Evolutionary conservation across 169 alveolate species (phyloP), one percentile per base, ranked within the genome.

Genomic region (Cryptosporidium meleagridis): DNA sequence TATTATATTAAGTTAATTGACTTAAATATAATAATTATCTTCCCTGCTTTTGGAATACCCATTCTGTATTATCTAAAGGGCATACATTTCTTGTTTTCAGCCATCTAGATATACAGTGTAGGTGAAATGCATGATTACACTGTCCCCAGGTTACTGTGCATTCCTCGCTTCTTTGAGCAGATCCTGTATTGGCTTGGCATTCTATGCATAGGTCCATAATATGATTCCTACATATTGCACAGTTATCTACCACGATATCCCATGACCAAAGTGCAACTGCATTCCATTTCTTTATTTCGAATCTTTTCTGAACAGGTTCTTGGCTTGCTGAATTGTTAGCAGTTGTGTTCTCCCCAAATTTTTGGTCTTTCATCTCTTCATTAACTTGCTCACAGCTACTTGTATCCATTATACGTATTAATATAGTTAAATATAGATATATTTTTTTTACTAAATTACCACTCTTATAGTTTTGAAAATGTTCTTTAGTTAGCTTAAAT

Each of bases 71-170:
- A 91, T 97, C 99, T 48, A 98, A 93, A 65, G 99, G 99, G 86
- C 99, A 98, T 44, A 97, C 99, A 55, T 97, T 97, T 86, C 99
- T 95, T 6, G 99, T 97, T 91, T 97, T 97, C 52, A 98, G 94
- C 99, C 99, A 98, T 94, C 99, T 95, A 45, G 99, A 97, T 70
- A 98, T 98, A 91, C 99, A 98, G 94, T 98, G 99, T 86, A 97
- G 96, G 91, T 98, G 99, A 95, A 98, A 98, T 58, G 99, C 99
- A 91, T 98, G 99, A 92, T 98, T 98, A 91, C 99, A 98, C 33
- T 96, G 98, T 33, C 99, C 99, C 99, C 99, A 98, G n/a, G 99
- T 99, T 31, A 98, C 98, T n/a, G 98, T 96, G 91, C 99, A 98
- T 80, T 97, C 99, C 59, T 96, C 97, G 85, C 23, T 62, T 37